phyloP scores from a whole-genome alignment of 192 early-diverging fungal genomes.

The Umbelopsis vinacea region DNA sequence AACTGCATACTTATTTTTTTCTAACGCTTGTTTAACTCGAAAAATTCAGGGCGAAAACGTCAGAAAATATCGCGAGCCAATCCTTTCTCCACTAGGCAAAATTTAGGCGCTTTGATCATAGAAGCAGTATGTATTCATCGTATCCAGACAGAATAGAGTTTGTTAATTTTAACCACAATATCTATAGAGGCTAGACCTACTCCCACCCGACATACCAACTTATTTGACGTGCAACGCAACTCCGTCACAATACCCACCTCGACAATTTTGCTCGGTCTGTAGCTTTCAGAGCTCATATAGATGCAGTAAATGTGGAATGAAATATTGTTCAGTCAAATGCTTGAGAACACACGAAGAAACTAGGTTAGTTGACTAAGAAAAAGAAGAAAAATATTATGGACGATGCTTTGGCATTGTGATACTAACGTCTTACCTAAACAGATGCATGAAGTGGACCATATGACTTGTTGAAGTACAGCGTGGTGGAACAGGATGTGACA shows the following conservation, averaged over 20 bases:
- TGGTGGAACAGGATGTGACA: not conserved
- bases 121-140: constrained; percentile 33
- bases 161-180: not conserved
- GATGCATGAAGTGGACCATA: constrained; percentile 23
- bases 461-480: not conserved
- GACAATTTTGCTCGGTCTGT: constrained; percentile 71
- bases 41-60: not conserved
- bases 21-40: not conserved
- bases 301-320: constrained; percentile 68
- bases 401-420: not conserved
- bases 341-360: constrained; percentile 64
- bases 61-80: constrained; percentile 15
- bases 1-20: not conserved
- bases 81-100: constrained; percentile 31
- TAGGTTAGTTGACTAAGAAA: constrained; percentile 32
- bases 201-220: constrained; percentile 13
- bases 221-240: constrained; percentile 47
- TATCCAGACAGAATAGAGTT: not conserved
- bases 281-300: constrained; percentile 64
- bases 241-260: constrained; percentile 40
- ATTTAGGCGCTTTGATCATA: constrained; percentile 36
- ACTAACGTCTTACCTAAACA: not conserved
- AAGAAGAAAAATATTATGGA: too few relatives aligned
- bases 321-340: constrained; percentile 66
- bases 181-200: constrained; percentile 1